Conservation (phyloP, 805 yeast genomes). For the Starmerella bombicola region DNA sequence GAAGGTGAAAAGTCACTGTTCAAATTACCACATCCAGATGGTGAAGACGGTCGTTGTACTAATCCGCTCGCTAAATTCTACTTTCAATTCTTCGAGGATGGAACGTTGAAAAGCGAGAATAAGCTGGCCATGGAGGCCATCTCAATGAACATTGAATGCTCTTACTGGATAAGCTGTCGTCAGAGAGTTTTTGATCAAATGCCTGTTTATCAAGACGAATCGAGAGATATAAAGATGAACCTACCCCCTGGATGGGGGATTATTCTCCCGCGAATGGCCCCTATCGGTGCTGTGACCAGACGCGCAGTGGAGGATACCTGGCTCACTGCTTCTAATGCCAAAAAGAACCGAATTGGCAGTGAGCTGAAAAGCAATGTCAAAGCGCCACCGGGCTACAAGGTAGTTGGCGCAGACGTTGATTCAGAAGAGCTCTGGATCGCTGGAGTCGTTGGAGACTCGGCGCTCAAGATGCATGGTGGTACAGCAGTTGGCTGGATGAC, state of each 20-base stretch:
- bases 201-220: constrained; percentile 44
- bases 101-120: constrained; percentile 55
- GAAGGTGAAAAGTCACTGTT: constrained; percentile 29
- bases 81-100: constrained; percentile 57
- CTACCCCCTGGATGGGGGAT: constrained; percentile 39
- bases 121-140: constrained; percentile 66
- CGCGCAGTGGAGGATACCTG: constrained; percentile 95
- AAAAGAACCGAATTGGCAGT: constrained; percentile 73
- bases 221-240: neutral
- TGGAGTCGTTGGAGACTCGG: constrained; percentile 82
- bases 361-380: constrained; percentile 76
- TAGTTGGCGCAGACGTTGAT: constrained; percentile 98
- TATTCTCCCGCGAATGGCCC: constrained; percentile 68
- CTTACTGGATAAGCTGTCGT: constrained; percentile 89
- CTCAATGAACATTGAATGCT: constrained; percentile 60
- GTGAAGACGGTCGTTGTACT: constrained; percentile 60
- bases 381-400: constrained; percentile 80
- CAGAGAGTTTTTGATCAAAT: constrained; percentile 75
- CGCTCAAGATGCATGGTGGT: constrained; percentile 81
- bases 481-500: constrained; percentile 99
- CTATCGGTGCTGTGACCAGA: constrained; percentile 96
- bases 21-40: constrained; percentile 81
- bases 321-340: constrained; percentile 95
- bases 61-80: constrained; percentile 68
- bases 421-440: constrained; percentile 99